Base-by-base conservation (phyloP, 164 flowering plant species). In the Euptelea pleiosperma region DNA sequence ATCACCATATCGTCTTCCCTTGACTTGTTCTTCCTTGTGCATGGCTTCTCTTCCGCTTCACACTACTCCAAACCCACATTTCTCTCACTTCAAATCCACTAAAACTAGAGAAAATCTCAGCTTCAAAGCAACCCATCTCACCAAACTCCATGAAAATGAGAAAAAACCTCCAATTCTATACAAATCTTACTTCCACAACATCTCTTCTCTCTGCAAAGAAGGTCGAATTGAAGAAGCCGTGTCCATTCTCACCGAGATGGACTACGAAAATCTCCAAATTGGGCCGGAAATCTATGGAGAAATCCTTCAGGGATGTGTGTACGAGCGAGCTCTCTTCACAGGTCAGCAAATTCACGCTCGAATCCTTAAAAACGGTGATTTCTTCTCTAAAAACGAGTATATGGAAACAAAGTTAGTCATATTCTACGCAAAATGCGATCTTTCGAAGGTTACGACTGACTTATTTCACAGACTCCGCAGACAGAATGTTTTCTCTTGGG, bases 281-380 rank as follows among this genome's bases (percentile, higher is more conserved):
- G 86, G 86, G 0, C 87, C 85, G 0, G 89, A 79, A 51, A 70
- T 84, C 31, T 82, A 75, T 57, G 82, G 83, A 1, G 88, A 84
- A 55, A 28, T 86, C 52, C 87, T 89, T 40, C 91, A 86, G 41
- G 89, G 86, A 1, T 86, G 86, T 58, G 80, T 84, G 0, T 73
- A 79, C 51, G 75, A 76, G 55, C 72, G 86, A 50, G 81, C 68
- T 50, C 62, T 80, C 11, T 50, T 29, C 37, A 52, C 63, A 28
- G 96, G 91, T 66, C 77, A 68, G 79, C 91, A 86, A 74, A 74
- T 89, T 48, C 92, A 86, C 54, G 77, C 82, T 22, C 68, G 64
- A 30, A 69, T 89, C 34, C 53, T 84, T 10, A 84, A 86, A 68
- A 74, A 54, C 2, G 93, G 89, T 45, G 73, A 60, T 15, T 62